These are phyloP conservation scores for Backusella parvicylindrica DNA, from an alignment of 192 early-diverging fungal genomes.

Conservation along the genomic window DNA sequence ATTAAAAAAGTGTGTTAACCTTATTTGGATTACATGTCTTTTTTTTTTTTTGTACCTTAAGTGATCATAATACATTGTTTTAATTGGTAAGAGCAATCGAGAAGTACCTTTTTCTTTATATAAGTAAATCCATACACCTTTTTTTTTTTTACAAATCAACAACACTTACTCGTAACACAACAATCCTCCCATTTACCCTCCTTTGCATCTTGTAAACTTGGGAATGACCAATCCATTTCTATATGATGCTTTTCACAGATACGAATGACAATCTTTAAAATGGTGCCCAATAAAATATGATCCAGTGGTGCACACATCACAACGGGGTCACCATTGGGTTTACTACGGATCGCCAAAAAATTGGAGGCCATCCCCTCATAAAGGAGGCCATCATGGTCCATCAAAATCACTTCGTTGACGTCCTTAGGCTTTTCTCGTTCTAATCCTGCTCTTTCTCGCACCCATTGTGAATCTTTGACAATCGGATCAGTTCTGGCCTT, in stretches of 20 bases:
- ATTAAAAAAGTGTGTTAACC: not conserved
- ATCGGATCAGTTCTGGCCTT: constrained; percentile 46
- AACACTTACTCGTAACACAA: constrained; percentile 61
- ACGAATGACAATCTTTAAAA: constrained; percentile 54
- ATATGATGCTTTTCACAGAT: constrained; percentile 56
- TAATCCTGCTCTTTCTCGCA: constrained; percentile 52
- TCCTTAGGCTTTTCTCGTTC: constrained; percentile 38
- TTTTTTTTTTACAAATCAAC: constrained; percentile 2
- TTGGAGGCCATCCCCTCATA: constrained; percentile 74
- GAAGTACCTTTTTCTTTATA: constrained; percentile 43
- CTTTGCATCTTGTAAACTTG: constrained; percentile 40
- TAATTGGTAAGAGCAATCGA: constrained; percentile 50
- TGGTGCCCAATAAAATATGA: constrained; percentile 60
- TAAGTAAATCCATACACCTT: not conserved
- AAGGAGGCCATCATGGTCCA: constrained; percentile 49
- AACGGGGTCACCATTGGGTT: constrained; percentile 23
- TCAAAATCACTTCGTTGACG: constrained; percentile 59
- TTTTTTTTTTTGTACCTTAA: constrained; percentile 34
- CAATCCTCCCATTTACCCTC: constrained; percentile 57
- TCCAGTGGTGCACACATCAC: constrained; percentile 54
- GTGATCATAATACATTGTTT: constrained; percentile 40
- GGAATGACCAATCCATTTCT: constrained; percentile 49
- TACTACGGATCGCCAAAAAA: constrained; percentile 49
- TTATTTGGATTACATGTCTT: not conserved
- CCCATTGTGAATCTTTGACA: constrained; percentile 76